These are phyloP conservation scores for Penicillium coffeae DNA, from an alignment of 495 filamentous ascomycete species.

Conservation along the genomic window DNA sequence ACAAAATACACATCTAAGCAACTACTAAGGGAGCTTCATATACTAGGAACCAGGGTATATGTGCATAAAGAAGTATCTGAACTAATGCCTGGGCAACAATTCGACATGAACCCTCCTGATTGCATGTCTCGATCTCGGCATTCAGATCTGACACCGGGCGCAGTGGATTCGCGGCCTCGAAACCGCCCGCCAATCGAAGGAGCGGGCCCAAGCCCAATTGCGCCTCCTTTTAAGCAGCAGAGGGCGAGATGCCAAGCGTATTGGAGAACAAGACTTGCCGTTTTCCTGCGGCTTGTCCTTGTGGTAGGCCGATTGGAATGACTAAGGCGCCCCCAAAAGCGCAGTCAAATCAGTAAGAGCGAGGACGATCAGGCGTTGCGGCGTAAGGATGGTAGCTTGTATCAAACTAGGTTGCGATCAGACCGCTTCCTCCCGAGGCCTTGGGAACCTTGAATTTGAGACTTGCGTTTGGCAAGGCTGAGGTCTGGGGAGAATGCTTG, in stretches of 20 bases:
- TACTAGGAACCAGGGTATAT: too few relatives aligned
- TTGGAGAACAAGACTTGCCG: background rate
- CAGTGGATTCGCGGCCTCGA: background rate
- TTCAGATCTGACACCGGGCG: background rate
- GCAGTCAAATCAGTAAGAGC: too few relatives aligned
- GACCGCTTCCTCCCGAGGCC: slow-evolving; percentile 1
- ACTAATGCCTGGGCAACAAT: too few relatives aligned
- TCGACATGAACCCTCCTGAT: too few relatives aligned
- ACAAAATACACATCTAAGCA: too few relatives aligned
- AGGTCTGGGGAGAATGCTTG: too few relatives aligned
- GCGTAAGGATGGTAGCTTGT: slow-evolving; percentile 1
- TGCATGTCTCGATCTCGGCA: background rate
- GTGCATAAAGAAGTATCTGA: too few relatives aligned
- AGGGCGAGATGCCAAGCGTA: background rate
- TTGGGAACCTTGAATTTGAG: background rate
- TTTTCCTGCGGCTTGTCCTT: too few relatives aligned
- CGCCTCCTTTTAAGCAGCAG: background rate
- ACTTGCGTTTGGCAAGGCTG: background rate
- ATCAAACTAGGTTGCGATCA: slow-evolving; percentile 6
- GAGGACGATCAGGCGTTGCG: too few relatives aligned
- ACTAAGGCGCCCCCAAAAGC: too few relatives aligned
- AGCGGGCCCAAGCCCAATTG: background rate
- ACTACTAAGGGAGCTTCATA: too few relatives aligned
- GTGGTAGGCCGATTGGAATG: too few relatives aligned
- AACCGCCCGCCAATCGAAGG: background rate